Evolutionary conservation across 176 grass and related monocot species (phyloP), one percentile per base, ranked within the genome.

Genomic region (Oryza glaberrima): DNA sequence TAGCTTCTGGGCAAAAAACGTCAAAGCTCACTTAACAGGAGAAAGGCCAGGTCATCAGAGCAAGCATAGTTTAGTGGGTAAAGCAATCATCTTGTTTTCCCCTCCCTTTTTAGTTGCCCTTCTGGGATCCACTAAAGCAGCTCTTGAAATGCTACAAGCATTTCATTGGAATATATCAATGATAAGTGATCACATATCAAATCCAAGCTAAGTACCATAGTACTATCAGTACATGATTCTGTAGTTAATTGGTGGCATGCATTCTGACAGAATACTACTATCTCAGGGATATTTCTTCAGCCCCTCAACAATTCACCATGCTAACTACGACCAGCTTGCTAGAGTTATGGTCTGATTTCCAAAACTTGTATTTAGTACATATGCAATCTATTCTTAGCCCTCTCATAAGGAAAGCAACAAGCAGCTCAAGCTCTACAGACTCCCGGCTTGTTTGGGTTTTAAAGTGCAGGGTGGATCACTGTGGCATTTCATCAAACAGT

Each of bases 401-500:
- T 28, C 70, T 46, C 6, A 47, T 4, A 25, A 40, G 16, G 16
- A 19, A 19, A 19, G 51, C 16, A 74, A 3, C 2, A 74, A 28
- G 26, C 22, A 49, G 23, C 19, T 25, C 26, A 75, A 7, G 6
- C 8, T 7, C 3, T 12, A 13, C 20, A 5, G 60, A 67, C 22
- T 9, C 11, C 34, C 32, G 7, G 52, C 5, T 73, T 13, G 5
- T 84, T 78, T 44, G 9, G 60, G 6, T 67, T 44, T 76, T 28
- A 26, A 77, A 67, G 12, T 58, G 36, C 1, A 67, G 19, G 19
- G 56, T 48, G 30, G 3, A 4, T 3, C 22, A 56, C 8, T 69
- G 43, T 15, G 12, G 52, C 67, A 70, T 77, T 82, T 82, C 23
- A 82, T 52, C 73, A 35, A 82, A 86, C 13, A 82, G 44, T 12